Percentiles rank a stretch among this genome's conserved stretches.
phyloP scores from a whole-genome alignment of 331 rosid species.

The Rosa hybrid region DNA sequence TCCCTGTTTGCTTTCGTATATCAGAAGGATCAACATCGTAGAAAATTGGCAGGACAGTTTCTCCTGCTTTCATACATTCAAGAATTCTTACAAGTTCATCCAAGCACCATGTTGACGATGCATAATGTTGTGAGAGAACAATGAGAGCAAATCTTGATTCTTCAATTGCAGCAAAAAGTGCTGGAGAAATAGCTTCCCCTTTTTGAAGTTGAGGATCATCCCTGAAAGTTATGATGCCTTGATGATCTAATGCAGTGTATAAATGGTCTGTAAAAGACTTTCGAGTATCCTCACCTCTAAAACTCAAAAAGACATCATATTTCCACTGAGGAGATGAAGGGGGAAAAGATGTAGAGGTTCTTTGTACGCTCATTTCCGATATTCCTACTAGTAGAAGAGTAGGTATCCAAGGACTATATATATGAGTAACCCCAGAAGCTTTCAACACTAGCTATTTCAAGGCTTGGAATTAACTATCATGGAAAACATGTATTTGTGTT shows the following conservation, averaged over 20 bases:
- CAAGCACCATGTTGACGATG: constrained; percentile 1
- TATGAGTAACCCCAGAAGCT: neutral
- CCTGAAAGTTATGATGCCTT: neutral
- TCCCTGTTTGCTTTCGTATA: neutral
- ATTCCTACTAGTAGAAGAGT: neutral
- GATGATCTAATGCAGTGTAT: neutral
- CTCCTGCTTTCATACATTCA: neutral
- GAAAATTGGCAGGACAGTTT: constrained; percentile 3
- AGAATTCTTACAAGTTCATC: neutral
- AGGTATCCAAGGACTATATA: neutral
- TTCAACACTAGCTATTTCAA: neutral
- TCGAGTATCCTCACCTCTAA: neutral
- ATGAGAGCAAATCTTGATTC: neutral
- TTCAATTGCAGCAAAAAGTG: neutral
- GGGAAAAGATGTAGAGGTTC: neutral
- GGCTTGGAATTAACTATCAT: neutral
- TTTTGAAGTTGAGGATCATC: neutral
- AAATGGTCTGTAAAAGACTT: neutral
- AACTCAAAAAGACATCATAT: neutral
- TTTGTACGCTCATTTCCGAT: neutral
- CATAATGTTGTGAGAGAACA: neutral
- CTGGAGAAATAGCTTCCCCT: neutral
- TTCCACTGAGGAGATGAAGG: neutral
- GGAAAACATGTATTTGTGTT: neutral
- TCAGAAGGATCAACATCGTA: neutral